A percentile compares a stretch with the other conserved stretches of the same genome.
phyloP scores from a whole-genome alignment of 257 asterid species.

The Eustoma russellianum region DNA sequence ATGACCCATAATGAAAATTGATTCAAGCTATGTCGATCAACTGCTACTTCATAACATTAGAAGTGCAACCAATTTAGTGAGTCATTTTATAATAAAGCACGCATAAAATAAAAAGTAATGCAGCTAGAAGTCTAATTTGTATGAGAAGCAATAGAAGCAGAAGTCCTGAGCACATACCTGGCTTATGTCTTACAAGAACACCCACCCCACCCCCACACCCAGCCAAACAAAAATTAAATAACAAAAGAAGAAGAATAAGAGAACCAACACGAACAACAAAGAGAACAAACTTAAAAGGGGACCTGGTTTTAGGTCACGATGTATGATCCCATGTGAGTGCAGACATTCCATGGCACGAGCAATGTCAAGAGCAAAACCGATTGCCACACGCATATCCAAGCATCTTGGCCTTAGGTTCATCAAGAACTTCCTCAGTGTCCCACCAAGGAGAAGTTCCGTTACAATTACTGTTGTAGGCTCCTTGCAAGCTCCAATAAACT shows the following conservation, averaged over 20 bases:
- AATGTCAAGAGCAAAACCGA: constrained; percentile 78
- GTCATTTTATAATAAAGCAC: no score
- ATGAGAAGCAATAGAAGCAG: neutral
- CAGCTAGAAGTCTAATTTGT: neutral
- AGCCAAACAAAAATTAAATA: no score
- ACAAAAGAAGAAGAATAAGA: no score
- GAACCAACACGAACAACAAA: neutral
- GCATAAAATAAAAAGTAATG: no score
- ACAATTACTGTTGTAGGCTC: constrained; percentile 91
- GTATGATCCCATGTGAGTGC: constrained; percentile 89
- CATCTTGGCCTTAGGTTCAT: constrained; percentile 63
- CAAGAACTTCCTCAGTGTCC: constrained; percentile 71
- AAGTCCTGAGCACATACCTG: neutral
- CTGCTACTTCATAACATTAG: no score
- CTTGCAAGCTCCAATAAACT: constrained; percentile 95
- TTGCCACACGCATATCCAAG: constrained; percentile 56
- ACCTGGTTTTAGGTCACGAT: constrained; percentile 94
- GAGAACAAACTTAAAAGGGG: constrained; percentile 6
- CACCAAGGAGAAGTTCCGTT: constrained; percentile 78
- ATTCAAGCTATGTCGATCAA: no score
- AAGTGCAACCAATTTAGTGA: no score
- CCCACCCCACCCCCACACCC: neutral
- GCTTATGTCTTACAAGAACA: neutral
- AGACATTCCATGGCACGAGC: constrained; percentile 96
- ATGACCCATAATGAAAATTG: no score